Conservation (phyloP, 78 protist species). For the Polysphondylium violaceum region DNA sequence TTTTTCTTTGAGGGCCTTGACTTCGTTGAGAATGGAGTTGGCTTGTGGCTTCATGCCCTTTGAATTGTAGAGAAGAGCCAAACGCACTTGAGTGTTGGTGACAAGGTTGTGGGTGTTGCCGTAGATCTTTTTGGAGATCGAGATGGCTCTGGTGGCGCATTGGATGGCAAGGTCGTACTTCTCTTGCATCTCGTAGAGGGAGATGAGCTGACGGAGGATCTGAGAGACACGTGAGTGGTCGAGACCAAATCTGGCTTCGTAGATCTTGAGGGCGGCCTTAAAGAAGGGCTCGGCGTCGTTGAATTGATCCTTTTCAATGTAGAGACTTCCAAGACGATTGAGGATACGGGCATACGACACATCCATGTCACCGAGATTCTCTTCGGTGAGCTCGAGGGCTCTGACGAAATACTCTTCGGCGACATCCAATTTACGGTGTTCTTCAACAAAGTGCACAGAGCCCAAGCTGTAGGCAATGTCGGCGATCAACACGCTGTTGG, state of each 20-base stretch:
- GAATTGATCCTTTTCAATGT: constrained; percentile 76
- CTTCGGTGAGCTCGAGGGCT: constrained; percentile 45
- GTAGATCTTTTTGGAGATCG: constrained; percentile 51
- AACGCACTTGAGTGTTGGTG: constrained; percentile 28
- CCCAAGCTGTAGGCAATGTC: constrained; percentile 79
- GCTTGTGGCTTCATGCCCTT: constrained; percentile 16
- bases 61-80: constrained; percentile 20
- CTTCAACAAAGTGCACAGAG: constrained; percentile 64
- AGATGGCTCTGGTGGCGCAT: constrained; percentile 56
- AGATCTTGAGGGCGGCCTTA: constrained; percentile 71
- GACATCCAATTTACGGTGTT: constrained; percentile 31
- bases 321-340: constrained; percentile 63
- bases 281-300: constrained; percentile 76
- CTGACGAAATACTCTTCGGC: constrained; percentile 43
- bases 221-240: constrained; percentile 64
- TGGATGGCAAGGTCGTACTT: constrained; percentile 36
- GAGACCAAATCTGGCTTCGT: constrained; percentile 54
- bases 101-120: constrained; percentile 50
- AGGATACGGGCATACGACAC: constrained; percentile 59
- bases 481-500: constrained; percentile 26
- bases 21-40: constrained; percentile 20
- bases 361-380: constrained; percentile 69
- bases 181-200: constrained; percentile 77
- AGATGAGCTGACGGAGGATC: constrained; percentile 69
- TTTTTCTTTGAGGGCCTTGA: constrained; percentile 18